A percentile compares a stretch with the other conserved stretches of the same genome.
Evolutionary conservation across 2,329 filamentous ascomycete genomes (phyloP).

Genomic region (Ophiocordyceps camponoti-floridani): DNA sequence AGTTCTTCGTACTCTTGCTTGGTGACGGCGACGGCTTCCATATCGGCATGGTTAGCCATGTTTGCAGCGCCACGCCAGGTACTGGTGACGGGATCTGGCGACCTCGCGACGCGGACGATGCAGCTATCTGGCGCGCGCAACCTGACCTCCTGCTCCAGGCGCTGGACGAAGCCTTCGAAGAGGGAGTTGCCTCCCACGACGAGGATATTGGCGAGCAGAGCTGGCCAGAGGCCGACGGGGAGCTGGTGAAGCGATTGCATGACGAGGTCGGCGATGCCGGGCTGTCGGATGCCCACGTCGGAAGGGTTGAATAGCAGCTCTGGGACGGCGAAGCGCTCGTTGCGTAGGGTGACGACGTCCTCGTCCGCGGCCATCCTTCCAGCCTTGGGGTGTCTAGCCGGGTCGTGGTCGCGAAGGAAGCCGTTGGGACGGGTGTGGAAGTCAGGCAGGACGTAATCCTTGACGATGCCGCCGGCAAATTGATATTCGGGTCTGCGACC

Average conservation of each 20-base stretch:
- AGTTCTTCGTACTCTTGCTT: slow-evolving; percentile 82
- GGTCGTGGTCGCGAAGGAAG: slow-evolving; percentile 60
- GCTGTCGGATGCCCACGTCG: slow-evolving; percentile 71
- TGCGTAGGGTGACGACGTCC: slow-evolving; percentile 71
- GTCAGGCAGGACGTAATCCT: slow-evolving; percentile 87
- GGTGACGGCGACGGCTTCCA: slow-evolving; percentile 57
- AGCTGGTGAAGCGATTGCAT: slow-evolving; percentile 58
- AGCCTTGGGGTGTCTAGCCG: slow-evolving; percentile 36
- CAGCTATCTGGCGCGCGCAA: slow-evolving; percentile 60
- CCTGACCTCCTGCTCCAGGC: slow-evolving; percentile 59
- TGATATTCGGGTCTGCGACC: slow-evolving; percentile 32
- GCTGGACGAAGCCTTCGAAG: slow-evolving; percentile 64
- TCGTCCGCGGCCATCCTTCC: slow-evolving; percentile 33
- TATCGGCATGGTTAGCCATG: slow-evolving; percentile 50
- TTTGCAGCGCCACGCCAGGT: slow-evolving; percentile 77
- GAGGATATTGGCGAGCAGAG: slow-evolving; percentile 69
- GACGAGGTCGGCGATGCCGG: slow-evolving; percentile 67
- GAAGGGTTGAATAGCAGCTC: slow-evolving; percentile 77
- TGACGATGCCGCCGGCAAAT: slow-evolving; percentile 44
- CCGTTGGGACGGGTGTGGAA: slow-evolving; percentile 44
- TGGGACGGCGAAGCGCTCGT: slow-evolving; percentile 80
- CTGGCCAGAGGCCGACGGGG: slow-evolving; percentile 70
- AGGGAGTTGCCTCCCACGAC: slow-evolving; percentile 75
- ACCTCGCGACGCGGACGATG: slow-evolving; percentile 52
- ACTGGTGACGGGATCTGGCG: slow-evolving; percentile 56